phyloP scores from a whole-genome alignment of 345 rosid genomes.

The Heritiera littoralis region DNA sequence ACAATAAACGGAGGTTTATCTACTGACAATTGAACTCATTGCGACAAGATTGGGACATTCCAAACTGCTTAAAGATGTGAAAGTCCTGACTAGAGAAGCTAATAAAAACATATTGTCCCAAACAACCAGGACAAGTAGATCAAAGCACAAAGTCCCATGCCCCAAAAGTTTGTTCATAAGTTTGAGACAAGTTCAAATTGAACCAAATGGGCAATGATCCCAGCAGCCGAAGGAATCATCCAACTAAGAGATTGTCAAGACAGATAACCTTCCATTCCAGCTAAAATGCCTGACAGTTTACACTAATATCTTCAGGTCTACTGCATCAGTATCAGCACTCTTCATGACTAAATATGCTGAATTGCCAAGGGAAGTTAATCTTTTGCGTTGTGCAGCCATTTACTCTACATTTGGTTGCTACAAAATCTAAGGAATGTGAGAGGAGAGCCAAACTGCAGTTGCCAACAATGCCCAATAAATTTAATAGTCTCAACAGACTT shows the following conservation, averaged over 20 bases:
- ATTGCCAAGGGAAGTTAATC: not conserved
- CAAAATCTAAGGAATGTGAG: not conserved
- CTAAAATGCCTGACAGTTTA: not conserved
- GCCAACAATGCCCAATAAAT: not conserved
- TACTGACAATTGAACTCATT: not conserved
- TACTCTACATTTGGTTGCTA: not conserved
- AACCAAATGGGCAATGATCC: not conserved
- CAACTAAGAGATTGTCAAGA: not conserved
- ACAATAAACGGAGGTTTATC: not conserved
- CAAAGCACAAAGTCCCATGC: not conserved
- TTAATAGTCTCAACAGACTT: not conserved
- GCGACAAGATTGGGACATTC: not conserved
- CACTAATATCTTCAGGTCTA: not conserved
- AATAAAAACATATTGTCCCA: not conserved
- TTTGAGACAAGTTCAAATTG: slow-evolving; percentile 6
- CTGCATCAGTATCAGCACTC: not conserved
- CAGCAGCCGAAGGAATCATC: not conserved
- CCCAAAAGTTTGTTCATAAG: not conserved
- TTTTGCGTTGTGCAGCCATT: not conserved
- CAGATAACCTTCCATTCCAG: not conserved
- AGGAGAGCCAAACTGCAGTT: not conserved
- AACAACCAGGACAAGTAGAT: not conserved
- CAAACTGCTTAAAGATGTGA: not conserved
- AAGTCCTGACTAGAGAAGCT: not conserved
- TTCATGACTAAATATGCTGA: not conserved